Evolutionary conservation across 106 monocot genomes (phyloP).

Genomic region (Iris macrosiphon): DNA sequence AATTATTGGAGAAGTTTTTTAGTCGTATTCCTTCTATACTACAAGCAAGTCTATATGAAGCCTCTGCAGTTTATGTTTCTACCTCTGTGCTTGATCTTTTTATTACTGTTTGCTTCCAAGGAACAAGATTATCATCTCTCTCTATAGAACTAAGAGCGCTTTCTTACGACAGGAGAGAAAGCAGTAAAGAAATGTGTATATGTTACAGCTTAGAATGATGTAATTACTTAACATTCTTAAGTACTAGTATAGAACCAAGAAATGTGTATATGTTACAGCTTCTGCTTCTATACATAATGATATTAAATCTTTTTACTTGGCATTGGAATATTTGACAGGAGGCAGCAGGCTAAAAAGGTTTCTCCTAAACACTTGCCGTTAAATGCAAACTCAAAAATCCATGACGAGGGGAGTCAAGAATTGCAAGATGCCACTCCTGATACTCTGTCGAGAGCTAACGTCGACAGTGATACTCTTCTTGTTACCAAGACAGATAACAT

Average conservation of each 20-base stretch:
- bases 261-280: not conserved
- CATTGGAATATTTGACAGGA: conserved; percentile 13
- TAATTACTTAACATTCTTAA: not conserved
- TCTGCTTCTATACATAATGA: not conserved
- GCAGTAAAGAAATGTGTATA: not conserved
- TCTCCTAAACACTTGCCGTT: conserved; percentile 11
- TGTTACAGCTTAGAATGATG: too few species aligned
- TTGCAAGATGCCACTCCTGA: conserved; percentile 19
- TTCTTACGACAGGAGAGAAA: too few species aligned
- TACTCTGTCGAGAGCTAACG: too few species aligned
- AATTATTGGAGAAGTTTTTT: too few species aligned
- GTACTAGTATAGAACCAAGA: not conserved
- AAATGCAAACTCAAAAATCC: conserved; percentile 13
- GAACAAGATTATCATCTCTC: too few species aligned
- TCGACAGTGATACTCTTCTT: conserved; percentile 8
- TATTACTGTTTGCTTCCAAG: too few species aligned
- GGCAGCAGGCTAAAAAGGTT: conserved; percentile 33
- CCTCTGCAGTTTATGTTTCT: too few species aligned
- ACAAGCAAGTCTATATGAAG: too few species aligned
- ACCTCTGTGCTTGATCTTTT: too few species aligned
- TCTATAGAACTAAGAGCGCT: too few species aligned
- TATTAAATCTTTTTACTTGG: too few species aligned
- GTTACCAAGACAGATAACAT: conserved; percentile 9
- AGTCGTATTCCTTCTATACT: too few species aligned
- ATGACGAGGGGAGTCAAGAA: conserved; percentile 21